Evolutionary conservation across 139 green algal genomes (phyloP).

Genomic region (Chlorella sp.): DNA sequence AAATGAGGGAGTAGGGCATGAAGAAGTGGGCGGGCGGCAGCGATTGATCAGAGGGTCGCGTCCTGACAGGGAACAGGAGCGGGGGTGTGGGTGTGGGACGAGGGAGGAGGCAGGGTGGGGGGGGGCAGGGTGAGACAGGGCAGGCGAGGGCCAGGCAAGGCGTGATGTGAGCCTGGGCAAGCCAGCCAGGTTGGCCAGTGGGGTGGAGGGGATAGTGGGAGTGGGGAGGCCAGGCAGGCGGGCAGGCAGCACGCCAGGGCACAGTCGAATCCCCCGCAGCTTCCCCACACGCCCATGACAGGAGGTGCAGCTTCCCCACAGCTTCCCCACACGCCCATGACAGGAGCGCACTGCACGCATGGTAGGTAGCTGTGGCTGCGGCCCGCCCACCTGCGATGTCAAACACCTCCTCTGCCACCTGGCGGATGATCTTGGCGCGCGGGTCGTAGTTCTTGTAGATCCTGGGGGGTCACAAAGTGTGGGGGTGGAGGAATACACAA

Average conservation of each 20-base stretch:
- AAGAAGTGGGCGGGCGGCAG: no score
- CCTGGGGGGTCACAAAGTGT: constrained; percentile 78
- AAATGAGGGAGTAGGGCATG: background rate
- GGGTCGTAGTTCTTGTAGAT: constrained; percentile 99
- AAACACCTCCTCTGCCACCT: constrained; percentile 92
- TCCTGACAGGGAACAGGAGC: no score
- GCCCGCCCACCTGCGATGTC: constrained; percentile 57
- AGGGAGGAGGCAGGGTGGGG: constrained; percentile 63
- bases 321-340: background rate
- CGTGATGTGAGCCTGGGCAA: no score
- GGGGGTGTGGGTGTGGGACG: constrained; percentile 56
- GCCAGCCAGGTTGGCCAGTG: no score
- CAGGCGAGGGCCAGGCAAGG: background rate
- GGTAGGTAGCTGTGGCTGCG: no score
- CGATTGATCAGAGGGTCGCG: background rate
- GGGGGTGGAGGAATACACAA: background rate
- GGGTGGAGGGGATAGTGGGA: no score
- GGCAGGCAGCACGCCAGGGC: no score
- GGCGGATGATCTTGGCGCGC: constrained; percentile 91
- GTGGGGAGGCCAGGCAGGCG: no score
- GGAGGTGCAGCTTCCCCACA: no score
- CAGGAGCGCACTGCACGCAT: no score
- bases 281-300: no score
- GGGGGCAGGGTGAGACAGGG: background rate
- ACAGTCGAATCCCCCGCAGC: no score